These are phyloP conservation scores for Cryphonectria japonica DNA, from an alignment of 2,329 filamentous ascomycete genomes.

Conservation along the genomic window DNA sequence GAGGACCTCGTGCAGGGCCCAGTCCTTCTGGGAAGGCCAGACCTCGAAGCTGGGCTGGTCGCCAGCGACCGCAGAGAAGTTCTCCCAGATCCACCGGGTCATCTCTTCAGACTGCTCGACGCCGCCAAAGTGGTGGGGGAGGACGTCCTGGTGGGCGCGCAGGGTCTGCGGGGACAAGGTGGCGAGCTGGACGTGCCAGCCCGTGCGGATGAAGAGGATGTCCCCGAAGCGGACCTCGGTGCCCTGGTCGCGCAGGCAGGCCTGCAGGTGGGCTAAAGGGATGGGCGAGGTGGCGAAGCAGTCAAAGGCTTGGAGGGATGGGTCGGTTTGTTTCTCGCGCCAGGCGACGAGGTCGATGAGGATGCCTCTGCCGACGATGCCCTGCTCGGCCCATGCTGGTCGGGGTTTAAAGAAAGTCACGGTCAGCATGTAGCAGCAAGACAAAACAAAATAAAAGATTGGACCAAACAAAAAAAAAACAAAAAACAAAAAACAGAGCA, in stretches of 20 bases:
- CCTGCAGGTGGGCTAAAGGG: conserved; percentile 41
- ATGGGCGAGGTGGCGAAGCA: conserved; percentile 41
- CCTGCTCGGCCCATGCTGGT: conserved; percentile 52
- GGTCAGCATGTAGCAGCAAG: not conserved
- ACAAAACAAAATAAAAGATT: not conserved
- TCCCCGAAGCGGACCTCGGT: conserved; percentile 56
- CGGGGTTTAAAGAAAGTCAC: not conserved
- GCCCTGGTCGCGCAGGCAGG: conserved; percentile 49
- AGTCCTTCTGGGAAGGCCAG: conserved; percentile 38
- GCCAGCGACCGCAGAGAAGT: conserved; percentile 48
- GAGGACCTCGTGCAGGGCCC: conserved; percentile 49
- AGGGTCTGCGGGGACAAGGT: conserved; percentile 44
- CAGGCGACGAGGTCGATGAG: conserved; percentile 57
- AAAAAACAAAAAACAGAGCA: not conserved
- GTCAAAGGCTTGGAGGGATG: conserved; percentile 35
- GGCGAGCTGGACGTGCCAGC: conserved; percentile 48
- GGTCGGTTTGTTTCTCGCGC: conserved; percentile 43
- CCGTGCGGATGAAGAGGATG: conserved; percentile 52
- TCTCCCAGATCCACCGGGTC: conserved; percentile 47
- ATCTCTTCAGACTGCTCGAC: conserved; percentile 50
- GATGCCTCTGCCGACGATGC: conserved; percentile 60
- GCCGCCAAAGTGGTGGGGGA: conserved; percentile 50
- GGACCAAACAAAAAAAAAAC: not conserved
- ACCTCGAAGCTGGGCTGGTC: conserved; percentile 48
- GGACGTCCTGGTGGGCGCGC: conserved; percentile 39